Percentiles rank a stretch among this genome's conserved stretches.
phyloP scores from a whole-genome alignment of 208 protist species.

The Acanthamoeba culbertsoni region DNA sequence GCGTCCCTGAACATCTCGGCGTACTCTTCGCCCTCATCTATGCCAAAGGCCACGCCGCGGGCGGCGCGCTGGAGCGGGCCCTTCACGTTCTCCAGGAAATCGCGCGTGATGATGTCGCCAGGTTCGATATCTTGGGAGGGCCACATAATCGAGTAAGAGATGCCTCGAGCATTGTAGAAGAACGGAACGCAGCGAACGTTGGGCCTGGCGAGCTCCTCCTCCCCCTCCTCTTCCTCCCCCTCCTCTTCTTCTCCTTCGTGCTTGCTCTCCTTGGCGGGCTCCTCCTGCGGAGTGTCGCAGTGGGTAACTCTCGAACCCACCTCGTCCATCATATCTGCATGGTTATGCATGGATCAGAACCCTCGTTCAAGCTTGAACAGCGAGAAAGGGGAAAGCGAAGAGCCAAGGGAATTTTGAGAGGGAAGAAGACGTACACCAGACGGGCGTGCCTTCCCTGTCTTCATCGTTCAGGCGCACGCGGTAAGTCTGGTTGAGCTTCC shows the following conservation, averaged over 20 bases:
- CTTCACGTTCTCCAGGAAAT: slow-evolving; percentile 5
- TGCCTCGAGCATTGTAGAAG: slow-evolving; percentile 25
- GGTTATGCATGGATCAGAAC: background rate
- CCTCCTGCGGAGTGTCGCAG: background rate
- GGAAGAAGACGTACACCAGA: slow-evolving; percentile 17
- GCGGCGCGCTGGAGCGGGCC: background rate
- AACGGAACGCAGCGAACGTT: slow-evolving; percentile 45
- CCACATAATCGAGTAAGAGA: slow-evolving; percentile 34
- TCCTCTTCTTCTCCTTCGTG: background rate
- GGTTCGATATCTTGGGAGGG: background rate
- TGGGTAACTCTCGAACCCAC: slow-evolving; percentile 27
- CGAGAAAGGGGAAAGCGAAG: background rate
- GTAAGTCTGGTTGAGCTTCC: slow-evolving; percentile 62
- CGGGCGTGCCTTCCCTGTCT: slow-evolving; percentile 32
- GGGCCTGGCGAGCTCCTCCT: background rate
- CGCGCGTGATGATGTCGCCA: slow-evolving; percentile 27
- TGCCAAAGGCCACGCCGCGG: background rate
- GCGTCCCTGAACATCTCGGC: background rate
- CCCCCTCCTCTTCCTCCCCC: background rate
- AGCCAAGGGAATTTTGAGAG: background rate
- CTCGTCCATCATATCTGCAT: slow-evolving; percentile 58
- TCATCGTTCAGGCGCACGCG: background rate
- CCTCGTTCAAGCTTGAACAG: too few relatives aligned
- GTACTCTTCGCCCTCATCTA: slow-evolving; percentile 18
- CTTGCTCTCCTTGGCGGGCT: background rate